Conservation (phyloP, 2,329 filamentous ascomycete species). For the Ophiobolus disseminans region DNA sequence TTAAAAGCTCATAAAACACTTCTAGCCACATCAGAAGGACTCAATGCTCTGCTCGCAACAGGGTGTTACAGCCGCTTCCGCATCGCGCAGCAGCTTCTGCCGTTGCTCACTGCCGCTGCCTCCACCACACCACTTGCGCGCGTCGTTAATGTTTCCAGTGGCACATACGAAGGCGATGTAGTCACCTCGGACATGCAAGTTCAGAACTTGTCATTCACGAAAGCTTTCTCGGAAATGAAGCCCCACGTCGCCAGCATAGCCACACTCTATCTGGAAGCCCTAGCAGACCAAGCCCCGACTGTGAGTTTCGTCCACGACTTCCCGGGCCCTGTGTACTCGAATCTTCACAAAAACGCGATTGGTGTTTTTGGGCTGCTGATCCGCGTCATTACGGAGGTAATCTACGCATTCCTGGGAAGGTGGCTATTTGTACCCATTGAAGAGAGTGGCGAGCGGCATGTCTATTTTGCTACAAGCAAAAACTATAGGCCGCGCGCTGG, state of each 20-base stretch:
- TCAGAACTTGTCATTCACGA: slow-evolving; percentile 25
- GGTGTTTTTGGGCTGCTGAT: slow-evolving; percentile 5
- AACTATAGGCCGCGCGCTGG: slow-evolving; percentile 21
- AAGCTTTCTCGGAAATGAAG: too few relatives aligned
- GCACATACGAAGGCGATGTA: slow-evolving; percentile 20
- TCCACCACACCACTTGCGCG: slow-evolving; percentile 25
- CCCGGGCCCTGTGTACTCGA: slow-evolving; percentile 31
- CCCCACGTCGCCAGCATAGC: slow-evolving; percentile 31
- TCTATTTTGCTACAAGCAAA: slow-evolving; percentile 34
- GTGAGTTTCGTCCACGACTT: slow-evolving; percentile 36
- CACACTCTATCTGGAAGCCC: slow-evolving; percentile 29
- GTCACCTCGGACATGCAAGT: slow-evolving; percentile 24
- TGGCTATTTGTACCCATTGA: slow-evolving; percentile 19
- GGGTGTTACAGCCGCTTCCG: slow-evolving; percentile 46
- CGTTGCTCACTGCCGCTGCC: slow-evolving; percentile 38
- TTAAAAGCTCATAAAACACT: neutral
- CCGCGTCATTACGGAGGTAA: neutral
- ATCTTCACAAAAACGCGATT: slow-evolving; percentile 2
- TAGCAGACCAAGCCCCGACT: slow-evolving; percentile 21
- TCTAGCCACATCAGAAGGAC: slow-evolving; percentile 39
- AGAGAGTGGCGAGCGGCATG: slow-evolving; percentile 41
- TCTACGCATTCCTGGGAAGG: slow-evolving; percentile 18
- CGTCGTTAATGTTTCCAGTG: slow-evolving; percentile 32
- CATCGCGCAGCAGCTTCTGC: slow-evolving; percentile 47
- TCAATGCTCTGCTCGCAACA: slow-evolving; percentile 35